Base-by-base conservation (phyloP, 83 land plant genomes). In the Thuja plicata region DNA sequence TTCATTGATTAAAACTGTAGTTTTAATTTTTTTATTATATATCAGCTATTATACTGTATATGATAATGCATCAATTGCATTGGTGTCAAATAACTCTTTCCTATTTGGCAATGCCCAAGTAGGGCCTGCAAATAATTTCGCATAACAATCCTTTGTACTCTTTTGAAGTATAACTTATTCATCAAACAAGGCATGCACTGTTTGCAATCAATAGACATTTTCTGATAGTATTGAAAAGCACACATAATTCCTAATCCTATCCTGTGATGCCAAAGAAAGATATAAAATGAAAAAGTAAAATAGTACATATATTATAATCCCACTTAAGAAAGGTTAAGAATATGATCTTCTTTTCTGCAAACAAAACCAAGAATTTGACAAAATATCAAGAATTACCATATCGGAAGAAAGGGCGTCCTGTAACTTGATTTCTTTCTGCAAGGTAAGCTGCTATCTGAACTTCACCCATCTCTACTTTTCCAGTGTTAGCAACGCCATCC, bases 401-500 rank as follows among this genome's bases (percentile, higher is more conserved):
- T 77, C 93, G 89, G 82, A 94, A 94, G 74, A 90, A 92, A 57
- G 94, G 93, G 76, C 89, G 91, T 37, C 92, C 93, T 10, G 89
- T 91, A 4, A 84, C 71, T 87, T 90, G 89, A 77, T 88, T 88
- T 81, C 89, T 93, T 88, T 96, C 95, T 52, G 96, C 97, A 87
- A 94, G 89, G 50, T 88, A 90, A 10, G 90, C 71, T 17, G 91
- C 91, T 85, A 96, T 89, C 78, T 90, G 88, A 74, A 90, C 24
- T 16, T 96, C 93, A 89, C 92, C 93, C 88, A 96, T 90, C 91
- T 96, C 97, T 83, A 93, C 91, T 80, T 87, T 40, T 40, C 90
- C 93, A 89, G 88, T 89, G 73, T 91, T 92, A 34, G 95, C 94
- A 79, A 94, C 90, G 1, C 94, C 97, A 87, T 93, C 93, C 89